Evolutionary conservation across 305 asterid species (phyloP), one percentile per base, ranked within the genome.

Genomic region (Salvia sclarea): DNA sequence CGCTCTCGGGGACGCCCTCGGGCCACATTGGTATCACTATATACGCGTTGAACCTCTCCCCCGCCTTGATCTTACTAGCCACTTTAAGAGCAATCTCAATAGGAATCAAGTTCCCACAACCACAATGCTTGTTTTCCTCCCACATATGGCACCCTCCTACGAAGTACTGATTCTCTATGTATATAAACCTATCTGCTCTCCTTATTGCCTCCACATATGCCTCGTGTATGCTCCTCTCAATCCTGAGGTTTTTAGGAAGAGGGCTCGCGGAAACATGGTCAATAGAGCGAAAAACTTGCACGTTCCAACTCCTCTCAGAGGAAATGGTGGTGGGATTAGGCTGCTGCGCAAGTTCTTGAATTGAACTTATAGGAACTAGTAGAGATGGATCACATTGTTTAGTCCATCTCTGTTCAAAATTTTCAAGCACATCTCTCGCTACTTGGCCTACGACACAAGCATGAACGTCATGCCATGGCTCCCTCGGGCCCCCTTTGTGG

Each of bases 401-500:
- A 5, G 84, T 80, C 98, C 98, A 92, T 64, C 98, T 73, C 67
- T 90, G 96, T 80, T 92, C 97, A 43, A 92, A 92, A 82, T 92
- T 92, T 4, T 70, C 66, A 8, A 92, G 88, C 1, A 90, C 53
- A 56, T 92, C 98, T 81, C 75, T 58, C 6, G 93, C 96, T 20
- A 90, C 95, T 52, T 83, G 86, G 56, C 97, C 98, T 0, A 74
- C 77, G 13, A 92, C 81, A 45, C 95, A 63, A 49, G 97, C 91
- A 56, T 92, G 97, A 1, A 89, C 81, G 67, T 90, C 98, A 11
- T 92, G 97, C 98, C 98, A 90, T n/a, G 97, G 97, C 78, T 86
- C 95, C 65, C 98, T 70, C 2, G 98, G 98, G 31, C 98, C 98
- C 4, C 98, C 97, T 72, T 88, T 90, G 65, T 84, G 95, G 16